Base-by-base conservation (phyloP, 163 green algal species). In the Coccomyxa subellipsoidea region DNA sequence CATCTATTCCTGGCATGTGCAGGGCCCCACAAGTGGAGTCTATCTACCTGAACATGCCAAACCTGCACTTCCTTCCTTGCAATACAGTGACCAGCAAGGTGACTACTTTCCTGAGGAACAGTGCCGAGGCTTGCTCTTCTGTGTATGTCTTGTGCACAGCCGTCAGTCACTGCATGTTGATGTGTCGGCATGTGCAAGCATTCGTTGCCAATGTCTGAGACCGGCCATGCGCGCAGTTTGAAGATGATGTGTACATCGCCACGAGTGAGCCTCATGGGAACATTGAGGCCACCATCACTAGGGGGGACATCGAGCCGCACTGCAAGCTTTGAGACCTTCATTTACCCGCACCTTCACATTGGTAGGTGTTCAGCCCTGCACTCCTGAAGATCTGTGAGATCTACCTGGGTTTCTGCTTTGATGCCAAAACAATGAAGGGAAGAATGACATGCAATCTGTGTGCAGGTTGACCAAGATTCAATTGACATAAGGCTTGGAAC, bases 51-150 rank as follows among this genome's bases (percentile, higher is more conserved):
- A 98, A 96, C 87, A 91, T 98, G 89, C 96, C 96, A 83, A 99
- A 99, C 89, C 84, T 99, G 29, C 96, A 99, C 89, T 99, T 99
- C 86, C 59, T 99, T 12, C 96, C 96, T 18, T 93, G 90, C 84
- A 87, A 84, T 12, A 91, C 95, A 7, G 88, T 95, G 53, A 88
- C 82, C 54, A 88, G 83, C 80, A 86, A 89, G 85, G 85, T 86
- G 76, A 78, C 40, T 77, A 10, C 32, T 35, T 9, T 29, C 47
- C 47, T 66, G 47, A 66, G 47, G 47, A n/a, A n/a, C n/a, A n/a
- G n/a, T n/a, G n/a, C n/a, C n/a, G n/a, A n/a, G 47, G 47, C 47
- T 59, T 59, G 1, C 15, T 59, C 23, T 59, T 59, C 47, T 1
- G 4, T 59, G 23, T 12, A 59, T 1, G 27, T 5, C 27, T 36